phyloP scores from a whole-genome alignment of 345 rosid genomes.

The Physaria fendleri region DNA sequence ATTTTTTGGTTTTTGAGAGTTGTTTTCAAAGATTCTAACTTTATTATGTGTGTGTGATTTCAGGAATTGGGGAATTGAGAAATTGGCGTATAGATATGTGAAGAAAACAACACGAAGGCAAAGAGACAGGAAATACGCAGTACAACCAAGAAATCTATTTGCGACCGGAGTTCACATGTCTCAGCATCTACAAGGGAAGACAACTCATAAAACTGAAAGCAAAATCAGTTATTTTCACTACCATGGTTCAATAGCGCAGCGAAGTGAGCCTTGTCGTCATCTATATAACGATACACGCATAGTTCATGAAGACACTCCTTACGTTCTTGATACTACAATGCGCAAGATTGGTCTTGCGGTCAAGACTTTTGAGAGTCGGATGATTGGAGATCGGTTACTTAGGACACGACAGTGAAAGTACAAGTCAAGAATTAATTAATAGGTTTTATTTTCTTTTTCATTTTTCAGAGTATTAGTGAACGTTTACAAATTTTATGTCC shows the following conservation, averaged over 20 bases:
- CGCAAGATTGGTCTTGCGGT: slow-evolving; percentile 46
- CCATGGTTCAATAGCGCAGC: slow-evolving; percentile 70
- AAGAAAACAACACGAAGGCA: slow-evolving; percentile 54
- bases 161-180: slow-evolving; percentile 95
- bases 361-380: slow-evolving; percentile 57
- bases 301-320: slow-evolving; percentile 52
- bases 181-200: slow-evolving; percentile 62
- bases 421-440: slow-evolving; percentile 35
- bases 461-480: background rate
- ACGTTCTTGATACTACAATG: slow-evolving; percentile 63
- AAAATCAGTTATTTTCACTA: slow-evolving; percentile 70
- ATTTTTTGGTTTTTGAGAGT: background rate
- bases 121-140: slow-evolving; percentile 84
- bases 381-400: slow-evolving; percentile 27
- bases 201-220: slow-evolving; percentile 48
- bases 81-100: slow-evolving; percentile 65
- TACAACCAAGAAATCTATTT: slow-evolving; percentile 66
- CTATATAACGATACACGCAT: slow-evolving; percentile 40
- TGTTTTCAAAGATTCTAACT: slow-evolving; percentile 25
- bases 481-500: too few species aligned
- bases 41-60: slow-evolving; percentile 1
- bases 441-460: too few species aligned
- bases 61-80: slow-evolving; percentile 98
- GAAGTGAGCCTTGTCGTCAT: slow-evolving; percentile 67
- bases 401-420: slow-evolving; percentile 33